Base-by-base conservation (phyloP, 129 eudicot species). In the Scalesia atractyloides region DNA sequence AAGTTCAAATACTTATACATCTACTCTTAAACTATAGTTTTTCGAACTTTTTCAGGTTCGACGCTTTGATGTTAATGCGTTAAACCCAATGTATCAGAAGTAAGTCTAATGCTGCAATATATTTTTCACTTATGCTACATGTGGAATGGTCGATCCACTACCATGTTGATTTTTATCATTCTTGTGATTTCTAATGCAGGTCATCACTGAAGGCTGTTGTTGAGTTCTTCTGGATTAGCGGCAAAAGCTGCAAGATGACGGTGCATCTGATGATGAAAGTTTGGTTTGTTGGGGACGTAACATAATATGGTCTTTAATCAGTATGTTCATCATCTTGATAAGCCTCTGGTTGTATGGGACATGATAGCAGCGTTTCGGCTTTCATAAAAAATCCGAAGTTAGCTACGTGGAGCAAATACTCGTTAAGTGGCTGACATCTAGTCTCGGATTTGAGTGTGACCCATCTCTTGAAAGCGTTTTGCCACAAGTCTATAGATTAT, bases 161-260 rank as follows among this genome's bases (percentile, higher is more conserved):
- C 24, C 22, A 36, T n/a, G 5, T 41, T 24, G 16, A 13, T 44
- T 43, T 53, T 41, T 13, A 64, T 66, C 56, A 24, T 4, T 65
- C 66, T 66, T 5, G n/a, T 26, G 24, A 75, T 75, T 43, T 37
- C 19, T 43, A 16, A 76, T 47, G 61, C 87, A 92, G 96, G 84
- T 75, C 89, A 30, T 30, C 34, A 50, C 91, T 70, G 68, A 95
- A 84, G 81, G 96, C 89, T 75, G 91, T 91, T 47, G 83, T 88
- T 39, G 99, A 95, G 74, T 95, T 90, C 81, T 85, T 90, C 63
- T 90, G 97, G 99, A 86, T 83, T 37, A 97, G 97, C 59, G 96
- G 63, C 99, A 88, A 79, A 83, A 83, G 39, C 72, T 79, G 60
- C 77, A 76, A 57, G 16, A 17, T 24, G 47, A 69, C 67, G 50